These are phyloP conservation scores for Trichocladium uniseriatum DNA, from an alignment of 495 filamentous ascomycete species.

Conservation along the genomic window DNA sequence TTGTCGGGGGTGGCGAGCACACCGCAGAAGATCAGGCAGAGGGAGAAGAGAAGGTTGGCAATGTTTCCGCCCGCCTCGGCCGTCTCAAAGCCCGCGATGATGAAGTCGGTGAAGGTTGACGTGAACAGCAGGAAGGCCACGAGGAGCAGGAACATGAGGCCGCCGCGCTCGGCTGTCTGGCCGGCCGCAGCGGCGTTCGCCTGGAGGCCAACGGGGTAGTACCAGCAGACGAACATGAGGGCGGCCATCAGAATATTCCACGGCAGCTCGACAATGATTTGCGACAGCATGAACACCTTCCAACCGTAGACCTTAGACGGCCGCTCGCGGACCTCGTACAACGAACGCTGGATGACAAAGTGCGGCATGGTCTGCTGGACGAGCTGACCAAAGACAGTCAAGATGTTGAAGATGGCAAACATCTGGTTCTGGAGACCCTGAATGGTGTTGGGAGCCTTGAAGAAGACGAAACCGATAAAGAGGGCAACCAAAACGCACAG, in stretches of 20 bases:
- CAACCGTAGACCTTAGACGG: constrained; percentile 78
- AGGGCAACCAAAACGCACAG: constrained; percentile 53
- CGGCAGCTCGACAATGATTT: constrained; percentile 65
- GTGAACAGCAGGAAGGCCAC: constrained; percentile 60
- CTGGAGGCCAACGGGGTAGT: constrained; percentile 73
- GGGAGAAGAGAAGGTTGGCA: constrained; percentile 55
- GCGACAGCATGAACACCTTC: constrained; percentile 71
- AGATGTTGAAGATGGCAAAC: constrained; percentile 76
- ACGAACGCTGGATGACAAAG: constrained; percentile 63
- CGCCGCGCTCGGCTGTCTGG: constrained; percentile 49
- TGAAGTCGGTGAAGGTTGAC: constrained; percentile 59
- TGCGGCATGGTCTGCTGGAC: constrained; percentile 80
- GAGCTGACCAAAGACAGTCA: constrained; percentile 66
- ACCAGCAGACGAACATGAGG: constrained; percentile 65
- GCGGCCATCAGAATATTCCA: constrained; percentile 65
- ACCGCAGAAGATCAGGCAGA: constrained; percentile 65
- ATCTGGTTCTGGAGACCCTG: constrained; percentile 84
- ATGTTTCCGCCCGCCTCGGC: constrained; percentile 59
- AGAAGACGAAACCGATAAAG: constrained; percentile 89
- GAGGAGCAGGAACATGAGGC: constrained; percentile 56
- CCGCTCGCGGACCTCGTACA: constrained; percentile 81
- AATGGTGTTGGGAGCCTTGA: constrained; percentile 53
- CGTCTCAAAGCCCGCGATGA: constrained; percentile 58
- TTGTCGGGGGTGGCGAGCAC: constrained; percentile 55
- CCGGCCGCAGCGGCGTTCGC: constrained; percentile 54